A percentile compares a stretch with the other conserved stretches of the same genome.
These are phyloP conservation scores for Penicillium sp. DNA, from an alignment of 2,329 filamentous ascomycete genomes.

Conservation along the genomic window DNA sequence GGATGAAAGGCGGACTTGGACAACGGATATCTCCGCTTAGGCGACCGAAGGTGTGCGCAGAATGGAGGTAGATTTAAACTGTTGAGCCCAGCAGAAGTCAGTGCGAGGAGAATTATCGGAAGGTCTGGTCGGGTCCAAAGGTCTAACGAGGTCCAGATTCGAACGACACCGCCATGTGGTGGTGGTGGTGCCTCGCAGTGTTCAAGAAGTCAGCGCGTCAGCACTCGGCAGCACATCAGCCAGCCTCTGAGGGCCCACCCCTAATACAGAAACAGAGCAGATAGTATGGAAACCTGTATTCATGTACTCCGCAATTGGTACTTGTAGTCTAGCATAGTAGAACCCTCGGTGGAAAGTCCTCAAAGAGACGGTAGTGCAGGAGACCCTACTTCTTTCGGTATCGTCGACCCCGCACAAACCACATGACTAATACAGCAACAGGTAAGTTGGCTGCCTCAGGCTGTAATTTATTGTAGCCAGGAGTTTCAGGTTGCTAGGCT, in stretches of 20 bases:
- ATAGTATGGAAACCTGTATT: neutral
- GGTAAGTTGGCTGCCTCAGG: neutral
- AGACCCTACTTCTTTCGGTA: neutral
- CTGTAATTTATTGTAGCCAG: neutral
- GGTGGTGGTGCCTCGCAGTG: neutral
- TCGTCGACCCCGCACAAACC: slow-evolving; percentile 5
- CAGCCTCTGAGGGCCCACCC: neutral
- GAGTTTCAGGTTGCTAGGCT: neutral
- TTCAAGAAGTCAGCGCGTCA: slow-evolving; percentile 8
- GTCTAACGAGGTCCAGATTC: slow-evolving; percentile 1
- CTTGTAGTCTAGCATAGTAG: neutral
- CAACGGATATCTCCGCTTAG: neutral
- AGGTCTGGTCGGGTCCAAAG: neutral
- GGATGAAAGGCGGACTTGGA: neutral
- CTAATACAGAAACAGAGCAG: too few relatives aligned
- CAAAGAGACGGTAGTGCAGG: neutral
- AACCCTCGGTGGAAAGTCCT: neutral
- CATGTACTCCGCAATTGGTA: neutral
- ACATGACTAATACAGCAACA: slow-evolving; percentile 1
- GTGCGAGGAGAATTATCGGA: neutral
- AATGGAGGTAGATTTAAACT: neutral
- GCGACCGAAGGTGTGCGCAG: neutral
- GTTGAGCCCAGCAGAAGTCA: neutral
- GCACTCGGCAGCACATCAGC: neutral
- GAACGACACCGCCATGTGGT: neutral